Base-by-base conservation (phyloP, 192 early-diverging fungal genomes). In the Umbelopsis sp. region DNA sequence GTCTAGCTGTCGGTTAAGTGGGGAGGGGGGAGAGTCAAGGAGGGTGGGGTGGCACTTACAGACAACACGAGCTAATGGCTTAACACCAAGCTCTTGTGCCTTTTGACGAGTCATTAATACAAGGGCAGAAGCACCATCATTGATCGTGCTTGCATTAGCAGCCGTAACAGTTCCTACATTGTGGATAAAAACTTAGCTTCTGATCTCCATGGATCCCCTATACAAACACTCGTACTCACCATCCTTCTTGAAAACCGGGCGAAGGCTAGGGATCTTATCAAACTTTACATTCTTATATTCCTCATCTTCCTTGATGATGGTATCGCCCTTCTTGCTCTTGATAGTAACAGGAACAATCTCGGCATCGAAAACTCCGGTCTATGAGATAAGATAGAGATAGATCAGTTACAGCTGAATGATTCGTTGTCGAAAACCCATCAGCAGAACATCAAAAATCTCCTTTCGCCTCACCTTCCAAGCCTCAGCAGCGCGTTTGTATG, bases 91-190 rank as follows among this genome's bases (percentile, higher is more conserved):
- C 38, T 85, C 88, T 20, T 90, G 78, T 44, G 94, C 94, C 70
- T 88, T 91, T 66, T 84, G 83, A 49, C 87, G 83, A 45, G 93
- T 90, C 84, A 92, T 93, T 38, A 99, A 83, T 36, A 96, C 86
- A 47, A 99, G 65, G 14, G 96, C 97, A 32, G 93, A 93, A 52
- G 96, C 97, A 76, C 97, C 97, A 76, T 99, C 97, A 82, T 97
- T 98, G 52, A 99, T 80, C 6, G 94, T 96, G 47, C 93, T 95
- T 36, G 97, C 87, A 80, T 99, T 99, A 71, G 95, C 96, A 26
- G 97, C 97, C 41, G 96, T 98, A 36, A 97, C 94, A 29, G 96
- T 93, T 5, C 91, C 90, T 72, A 78, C 32, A 0, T 2, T 22
- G 20, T 20, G 21, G 29, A 45, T 75, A 78, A 31, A 24, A 1